Evolutionary conservation across 2,329 filamentous ascomycete genomes (phyloP).

Genomic region (Bipolaris bicolor): DNA sequence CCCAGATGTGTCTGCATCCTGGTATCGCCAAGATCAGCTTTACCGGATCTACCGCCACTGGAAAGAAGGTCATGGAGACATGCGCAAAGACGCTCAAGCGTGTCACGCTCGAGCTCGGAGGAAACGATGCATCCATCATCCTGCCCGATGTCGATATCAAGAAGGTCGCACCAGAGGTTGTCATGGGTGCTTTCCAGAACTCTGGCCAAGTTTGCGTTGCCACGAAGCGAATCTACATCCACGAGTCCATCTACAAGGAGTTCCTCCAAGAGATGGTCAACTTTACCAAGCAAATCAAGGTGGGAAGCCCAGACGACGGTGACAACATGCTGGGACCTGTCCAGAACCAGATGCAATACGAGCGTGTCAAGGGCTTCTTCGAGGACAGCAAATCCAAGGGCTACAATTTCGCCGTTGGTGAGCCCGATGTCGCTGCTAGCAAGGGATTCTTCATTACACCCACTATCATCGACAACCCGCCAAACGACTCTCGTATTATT

Average conservation of each 20-base stretch:
- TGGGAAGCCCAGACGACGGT: conserved; percentile 50
- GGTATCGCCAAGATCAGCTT: conserved; percentile 68
- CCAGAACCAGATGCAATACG: conserved; percentile 70
- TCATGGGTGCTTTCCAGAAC: conserved; percentile 61
- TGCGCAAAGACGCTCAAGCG: conserved; percentile 64
- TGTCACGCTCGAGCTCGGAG: conserved; percentile 66
- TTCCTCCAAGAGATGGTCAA: conserved; percentile 51
- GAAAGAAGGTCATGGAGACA: conserved; percentile 66
- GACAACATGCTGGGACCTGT: conserved; percentile 63
- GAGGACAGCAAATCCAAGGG: conserved; percentile 62
- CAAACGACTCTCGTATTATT: conserved; percentile 63
- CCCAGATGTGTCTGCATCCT: conserved; percentile 64
- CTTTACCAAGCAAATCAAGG: conserved; percentile 53
- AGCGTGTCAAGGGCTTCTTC: conserved; percentile 63
- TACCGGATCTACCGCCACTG: conserved; percentile 66
- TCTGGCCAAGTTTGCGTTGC: conserved; percentile 58
- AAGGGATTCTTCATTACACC: conserved; percentile 66
- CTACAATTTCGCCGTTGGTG: conserved; percentile 60
- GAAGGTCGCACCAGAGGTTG: conserved; percentile 57
- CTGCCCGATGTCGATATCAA: conserved; percentile 63
- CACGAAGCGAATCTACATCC: conserved; percentile 48
- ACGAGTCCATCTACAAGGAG: conserved; percentile 48
- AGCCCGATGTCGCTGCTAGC: conserved; percentile 37
- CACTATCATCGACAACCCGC: conserved; percentile 65
- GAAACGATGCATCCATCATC: conserved; percentile 67